These are phyloP conservation scores for Xylaria telfairii DNA, from an alignment of 495 filamentous ascomycete species.

Conservation along the genomic window DNA sequence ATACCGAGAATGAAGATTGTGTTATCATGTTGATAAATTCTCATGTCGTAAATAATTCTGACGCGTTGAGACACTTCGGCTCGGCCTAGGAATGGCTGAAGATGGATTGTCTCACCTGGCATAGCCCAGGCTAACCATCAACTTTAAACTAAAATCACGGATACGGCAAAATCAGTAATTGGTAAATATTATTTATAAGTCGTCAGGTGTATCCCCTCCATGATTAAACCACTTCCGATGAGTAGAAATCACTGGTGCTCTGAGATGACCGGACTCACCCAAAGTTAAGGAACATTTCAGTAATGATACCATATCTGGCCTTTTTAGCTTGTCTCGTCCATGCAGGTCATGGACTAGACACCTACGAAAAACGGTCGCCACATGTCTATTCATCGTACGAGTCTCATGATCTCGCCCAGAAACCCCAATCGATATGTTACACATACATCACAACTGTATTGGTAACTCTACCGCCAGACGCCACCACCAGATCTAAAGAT, in stretches of 20 bases:
- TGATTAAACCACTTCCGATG: not conserved
- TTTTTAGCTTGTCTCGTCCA: constrained; percentile 9
- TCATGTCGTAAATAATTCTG: not conserved
- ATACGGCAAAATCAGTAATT: not conserved
- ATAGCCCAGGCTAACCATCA: not conserved
- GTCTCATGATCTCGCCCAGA: not conserved
- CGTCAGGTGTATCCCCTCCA: not conserved
- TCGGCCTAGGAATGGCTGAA: not conserved
- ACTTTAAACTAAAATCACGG: not conserved
- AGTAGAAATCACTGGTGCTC: not conserved
- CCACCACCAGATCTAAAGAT: not conserved
- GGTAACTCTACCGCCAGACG: constrained; percentile 12
- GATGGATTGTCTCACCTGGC: constrained; percentile 7
- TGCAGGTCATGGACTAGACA: constrained; percentile 11
- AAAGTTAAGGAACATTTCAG: not conserved
- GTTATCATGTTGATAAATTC: constrained; percentile 3
- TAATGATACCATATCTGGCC: constrained; percentile 8
- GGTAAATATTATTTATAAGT: not conserved
- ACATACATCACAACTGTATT: constrained; percentile 26
- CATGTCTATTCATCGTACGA: not conserved
- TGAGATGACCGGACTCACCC: not conserved
- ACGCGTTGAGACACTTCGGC: not conserved
- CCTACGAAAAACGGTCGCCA: not conserved
- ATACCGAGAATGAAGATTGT: not conserved
- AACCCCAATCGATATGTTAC: constrained; percentile 16